Base-by-base conservation (phyloP, 176 grass and related monocot genomes). In the Lolium rigidum region DNA sequence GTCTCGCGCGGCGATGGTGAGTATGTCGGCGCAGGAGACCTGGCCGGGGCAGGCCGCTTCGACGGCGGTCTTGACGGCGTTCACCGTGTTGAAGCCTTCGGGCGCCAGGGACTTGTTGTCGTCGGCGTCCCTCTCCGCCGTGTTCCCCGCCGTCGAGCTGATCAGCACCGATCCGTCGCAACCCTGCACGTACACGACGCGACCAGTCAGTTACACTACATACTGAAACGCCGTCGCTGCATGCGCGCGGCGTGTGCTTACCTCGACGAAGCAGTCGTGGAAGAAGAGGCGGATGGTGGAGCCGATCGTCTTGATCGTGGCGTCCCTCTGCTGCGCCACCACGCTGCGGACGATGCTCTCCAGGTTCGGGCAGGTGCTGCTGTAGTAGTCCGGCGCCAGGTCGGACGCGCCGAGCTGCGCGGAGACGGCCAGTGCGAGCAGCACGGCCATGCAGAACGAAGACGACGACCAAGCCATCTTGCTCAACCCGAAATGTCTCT, bases 21-120 rank as follows among this genome's bases (percentile, higher is more conserved):
- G 88, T 10, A 98, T 78, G 89, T 98, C 95, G 47, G 95, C 93
- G 51, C 95, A 98, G 87, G 95, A 98, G 8, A 98, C 95, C 16
- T 61, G 18, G 71, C 43, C 64, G 21, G 86, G 82, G 78, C 95
- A 98, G 7, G 73, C 52, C 16, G 24, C 88, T 65, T 98, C 95
- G 21, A 98, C 93, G 49, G 95, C 93, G 31, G 77, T 67, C 85
- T 98, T 98, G 65, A 91, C 95, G 78, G 63, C 84, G 44, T 64
- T 78, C 65, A 98, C 90, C 9, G 93, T 90, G 25, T 94, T 90
- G 85, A 92, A 95, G 39, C 96, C 96, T 26, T 98, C 95, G 47
- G 69, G 28, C 44, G 91, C 79, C 9, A 98, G 83, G 20, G 89
- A 89, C 28, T 68, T 66, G 86, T 98, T 93, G 65, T 89, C 88